A percentile compares a stretch with the other conserved stretches of the same genome.
These are phyloP conservation scores for Claviceps monticola DNA, from an alignment of 2,329 filamentous ascomycete species.

Conservation along the genomic window DNA sequence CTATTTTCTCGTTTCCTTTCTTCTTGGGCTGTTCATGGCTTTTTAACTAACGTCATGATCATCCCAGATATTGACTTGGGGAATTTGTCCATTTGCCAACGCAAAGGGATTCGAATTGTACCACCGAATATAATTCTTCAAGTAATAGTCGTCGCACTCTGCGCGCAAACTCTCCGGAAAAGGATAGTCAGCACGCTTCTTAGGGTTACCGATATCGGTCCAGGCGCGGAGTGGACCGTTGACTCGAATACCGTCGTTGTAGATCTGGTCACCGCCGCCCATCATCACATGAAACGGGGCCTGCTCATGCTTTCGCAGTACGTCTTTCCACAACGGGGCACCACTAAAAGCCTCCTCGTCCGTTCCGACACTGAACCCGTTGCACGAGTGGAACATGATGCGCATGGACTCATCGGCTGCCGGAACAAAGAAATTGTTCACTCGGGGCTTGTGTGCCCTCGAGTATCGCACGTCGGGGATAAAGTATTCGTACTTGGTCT, in stretches of 20 bases:
- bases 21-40: not conserved
- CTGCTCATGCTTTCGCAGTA: conserved; percentile 65
- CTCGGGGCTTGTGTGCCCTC: conserved; percentile 38
- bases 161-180: conserved; percentile 69
- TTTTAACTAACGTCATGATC: conserved; percentile 61
- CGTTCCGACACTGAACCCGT: conserved; percentile 83
- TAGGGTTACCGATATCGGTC: conserved; percentile 71
- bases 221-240: conserved; percentile 68
- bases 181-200: conserved; percentile 63
- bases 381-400: conserved; percentile 97
- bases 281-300: conserved; percentile 90
- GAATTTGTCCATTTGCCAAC: conserved; percentile 76
- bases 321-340: conserved; percentile 90
- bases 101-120: conserved; percentile 77
- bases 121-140: conserved; percentile 78
- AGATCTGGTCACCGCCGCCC: conserved; percentile 90
- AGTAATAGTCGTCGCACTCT: conserved; percentile 80
- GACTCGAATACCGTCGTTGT: conserved; percentile 86
- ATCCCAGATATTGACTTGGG: conserved; percentile 96
- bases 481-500: conserved; percentile 67
- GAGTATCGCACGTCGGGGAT: conserved; percentile 53
- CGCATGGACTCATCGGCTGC: conserved; percentile 80
- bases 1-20: not conserved
- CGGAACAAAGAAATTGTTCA: conserved; percentile 73
- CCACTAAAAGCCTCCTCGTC: conserved; percentile 79